Evolutionary conservation across 148 eudicot species (phyloP).

Genomic region (Rheum nobile): DNA sequence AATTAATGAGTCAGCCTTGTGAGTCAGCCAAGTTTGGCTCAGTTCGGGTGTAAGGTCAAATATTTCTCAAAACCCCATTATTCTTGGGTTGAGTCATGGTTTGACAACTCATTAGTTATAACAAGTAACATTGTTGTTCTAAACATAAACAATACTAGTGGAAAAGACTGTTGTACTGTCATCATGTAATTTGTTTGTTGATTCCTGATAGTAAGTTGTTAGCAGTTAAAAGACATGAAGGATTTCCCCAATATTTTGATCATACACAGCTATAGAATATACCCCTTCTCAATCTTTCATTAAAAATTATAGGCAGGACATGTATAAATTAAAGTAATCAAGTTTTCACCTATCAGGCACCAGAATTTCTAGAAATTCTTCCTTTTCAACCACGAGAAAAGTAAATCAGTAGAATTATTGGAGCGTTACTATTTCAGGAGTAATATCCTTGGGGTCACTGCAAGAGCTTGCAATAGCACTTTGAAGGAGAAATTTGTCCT

Average conservation of each 20-base stretch:
- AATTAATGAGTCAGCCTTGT: neutral
- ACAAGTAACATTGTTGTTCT: neutral
- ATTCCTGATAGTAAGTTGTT: neutral
- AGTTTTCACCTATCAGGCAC: neutral
- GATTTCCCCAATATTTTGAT: neutral
- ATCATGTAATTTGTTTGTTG: neutral
- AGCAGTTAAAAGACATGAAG: neutral
- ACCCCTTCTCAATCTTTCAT: too few relatives aligned
- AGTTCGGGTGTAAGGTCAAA: neutral
- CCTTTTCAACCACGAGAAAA: neutral
- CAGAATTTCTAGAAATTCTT: neutral
- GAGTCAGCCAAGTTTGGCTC: neutral
- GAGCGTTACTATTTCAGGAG: conserved; percentile 54
- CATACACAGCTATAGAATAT: neutral
- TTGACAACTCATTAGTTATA: neutral
- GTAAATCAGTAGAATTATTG: neutral
- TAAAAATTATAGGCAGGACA: neutral
- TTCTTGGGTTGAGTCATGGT: neutral
- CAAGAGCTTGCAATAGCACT: conserved; percentile 44
- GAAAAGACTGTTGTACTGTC: neutral
- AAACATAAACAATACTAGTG: neutral
- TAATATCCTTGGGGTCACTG: conserved; percentile 43
- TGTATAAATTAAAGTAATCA: neutral
- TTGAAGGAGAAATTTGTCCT: conserved; percentile 78
- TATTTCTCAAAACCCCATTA: neutral